phyloP scores from a whole-genome alignment of 2,329 filamentous ascomycete genomes.

The Colletotrichum paranaense region DNA sequence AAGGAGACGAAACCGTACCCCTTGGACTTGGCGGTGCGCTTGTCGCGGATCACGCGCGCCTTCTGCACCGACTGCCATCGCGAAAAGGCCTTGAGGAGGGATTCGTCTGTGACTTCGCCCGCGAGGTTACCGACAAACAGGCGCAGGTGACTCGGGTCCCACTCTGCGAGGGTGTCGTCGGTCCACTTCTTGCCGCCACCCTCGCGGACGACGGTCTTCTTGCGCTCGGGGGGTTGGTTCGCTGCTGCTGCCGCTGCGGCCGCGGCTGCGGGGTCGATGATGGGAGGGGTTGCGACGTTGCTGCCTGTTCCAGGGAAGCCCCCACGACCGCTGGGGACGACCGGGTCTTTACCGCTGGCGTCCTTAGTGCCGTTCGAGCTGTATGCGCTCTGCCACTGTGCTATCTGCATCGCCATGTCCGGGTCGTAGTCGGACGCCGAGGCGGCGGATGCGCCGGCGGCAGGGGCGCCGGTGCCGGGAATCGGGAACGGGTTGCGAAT shows the following conservation, averaged over 20 bases:
- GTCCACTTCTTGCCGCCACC: slow-evolving; percentile 95
- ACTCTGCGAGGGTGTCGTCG: slow-evolving; percentile 88
- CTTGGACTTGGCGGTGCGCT: slow-evolving; percentile 94
- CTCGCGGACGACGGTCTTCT: slow-evolving; percentile 88
- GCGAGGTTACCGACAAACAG: slow-evolving; percentile 97
- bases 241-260: slow-evolving; percentile 56
- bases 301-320: slow-evolving; percentile 45
- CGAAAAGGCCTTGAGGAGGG: slow-evolving; percentile 91
- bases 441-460: too few species aligned
- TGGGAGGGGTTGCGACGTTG: slow-evolving; percentile 45
- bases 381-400: slow-evolving; percentile 95
- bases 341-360: slow-evolving; percentile 43
- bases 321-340: slow-evolving; percentile 41
- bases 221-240: slow-evolving; percentile 67
- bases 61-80: slow-evolving; percentile 91
- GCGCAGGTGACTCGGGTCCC: slow-evolving; percentile 94
- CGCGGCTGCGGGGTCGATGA: slow-evolving; percentile 42
- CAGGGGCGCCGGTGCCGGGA: slow-evolving; percentile 55
- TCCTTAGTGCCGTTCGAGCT: slow-evolving; percentile 64
- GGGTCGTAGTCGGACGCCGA: slow-evolving; percentile 67
- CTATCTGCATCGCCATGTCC: slow-evolving; percentile 90
- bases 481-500: slow-evolving; percentile 86
- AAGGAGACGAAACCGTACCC: slow-evolving; percentile 98
- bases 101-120: slow-evolving; percentile 97
- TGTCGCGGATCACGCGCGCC: slow-evolving; percentile 93